Base-by-base conservation (phyloP, 495 filamentous ascomycete genomes). In the Penicillium fimorum region DNA sequence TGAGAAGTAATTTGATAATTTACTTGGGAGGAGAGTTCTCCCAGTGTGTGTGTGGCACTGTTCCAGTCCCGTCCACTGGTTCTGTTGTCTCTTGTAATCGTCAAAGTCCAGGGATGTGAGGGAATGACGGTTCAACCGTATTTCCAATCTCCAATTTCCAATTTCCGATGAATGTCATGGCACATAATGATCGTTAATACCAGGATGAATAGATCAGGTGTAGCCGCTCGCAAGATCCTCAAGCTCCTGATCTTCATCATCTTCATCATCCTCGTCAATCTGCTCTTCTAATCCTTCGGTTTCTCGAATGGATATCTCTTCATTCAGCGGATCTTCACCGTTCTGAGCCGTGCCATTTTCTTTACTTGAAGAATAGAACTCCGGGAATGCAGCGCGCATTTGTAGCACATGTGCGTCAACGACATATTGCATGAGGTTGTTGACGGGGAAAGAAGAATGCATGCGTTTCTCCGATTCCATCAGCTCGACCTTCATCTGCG, bases 401-500 rank as follows among this genome's bases (percentile, higher is more conserved):
- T 64, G 63, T 33, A 59, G 54, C 18, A 59, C 52, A 22, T 69
- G 66, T 35, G 66, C 63, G 2, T 56, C 55, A 22, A 69, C n/a
- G 9, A 69, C 47, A 12, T 69, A 69, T 44, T 69, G 56, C 63
- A 69, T 69, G 47, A 79, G 70, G 47, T 79, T 72, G 58, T 65
- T 70, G 25, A 79, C 74, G 5, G 69, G 70, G 17, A 75, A 54
- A 43, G 61, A 60, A 18, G 73, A 48, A 50, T 77, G 76, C 47
- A 79, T 69, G 37, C 65, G 69, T 50, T 71, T 70, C 49, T 79
- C 76, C 8, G 73, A 55, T 58, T 82, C 76, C 24, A 89, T 73
- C 27, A 87, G 63, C 47, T 84, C 78, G 11, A 85, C 66, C 58
- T 84, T 78, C 46, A 82, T 81, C 62, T 86, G 82, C 0, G 79